Evolutionary conservation across 495 filamentous ascomycete species (phyloP).

Genomic region (Penicillium malachiteum): DNA sequence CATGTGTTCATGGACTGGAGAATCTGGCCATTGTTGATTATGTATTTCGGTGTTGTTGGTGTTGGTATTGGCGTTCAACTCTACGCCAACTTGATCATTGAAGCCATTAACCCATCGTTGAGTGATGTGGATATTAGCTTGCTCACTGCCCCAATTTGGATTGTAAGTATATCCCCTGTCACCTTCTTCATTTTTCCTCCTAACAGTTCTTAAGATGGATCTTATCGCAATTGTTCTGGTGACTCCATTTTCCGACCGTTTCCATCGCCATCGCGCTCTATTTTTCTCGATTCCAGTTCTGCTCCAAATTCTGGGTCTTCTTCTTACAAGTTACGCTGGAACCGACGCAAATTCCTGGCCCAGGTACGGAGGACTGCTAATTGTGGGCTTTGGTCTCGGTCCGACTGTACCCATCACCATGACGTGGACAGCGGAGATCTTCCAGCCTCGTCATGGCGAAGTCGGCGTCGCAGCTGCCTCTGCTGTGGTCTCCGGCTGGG

Average conservation of each 20-base stretch:
- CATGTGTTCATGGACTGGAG: slow-evolving; percentile 79
- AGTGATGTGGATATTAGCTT: slow-evolving; percentile 75
- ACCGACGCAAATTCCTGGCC: slow-evolving; percentile 69
- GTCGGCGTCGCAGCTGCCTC: slow-evolving; percentile 89
- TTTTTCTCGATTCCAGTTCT: slow-evolving; percentile 75
- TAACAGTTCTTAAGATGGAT: slow-evolving; percentile 59
- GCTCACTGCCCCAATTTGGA: slow-evolving; percentile 87
- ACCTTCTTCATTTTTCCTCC: slow-evolving; percentile 1
- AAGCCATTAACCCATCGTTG: slow-evolving; percentile 68
- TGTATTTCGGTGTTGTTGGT: slow-evolving; percentile 95
- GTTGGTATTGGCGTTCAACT: slow-evolving; percentile 87
- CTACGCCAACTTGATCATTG: slow-evolving; percentile 84
- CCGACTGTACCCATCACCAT: slow-evolving; percentile 91
- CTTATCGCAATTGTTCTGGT: slow-evolving; percentile 83
- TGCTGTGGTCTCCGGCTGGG: slow-evolving; percentile 80
- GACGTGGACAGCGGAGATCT: slow-evolving; percentile 90
- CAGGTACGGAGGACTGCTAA: slow-evolving; percentile 81
- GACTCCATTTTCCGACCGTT: slow-evolving; percentile 82
- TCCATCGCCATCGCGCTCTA: slow-evolving; percentile 76
- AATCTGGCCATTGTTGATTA: slow-evolving; percentile 77
- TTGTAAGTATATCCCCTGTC: slow-evolving; percentile 51
- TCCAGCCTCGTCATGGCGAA: slow-evolving; percentile 85
- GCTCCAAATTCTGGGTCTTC: slow-evolving; percentile 80
- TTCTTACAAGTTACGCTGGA: slow-evolving; percentile 74
- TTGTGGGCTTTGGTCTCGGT: slow-evolving; percentile 88